Conservation (phyloP, 2,329 filamentous ascomycete species). For the Pseudovirgaria hyperparasitica region DNA sequence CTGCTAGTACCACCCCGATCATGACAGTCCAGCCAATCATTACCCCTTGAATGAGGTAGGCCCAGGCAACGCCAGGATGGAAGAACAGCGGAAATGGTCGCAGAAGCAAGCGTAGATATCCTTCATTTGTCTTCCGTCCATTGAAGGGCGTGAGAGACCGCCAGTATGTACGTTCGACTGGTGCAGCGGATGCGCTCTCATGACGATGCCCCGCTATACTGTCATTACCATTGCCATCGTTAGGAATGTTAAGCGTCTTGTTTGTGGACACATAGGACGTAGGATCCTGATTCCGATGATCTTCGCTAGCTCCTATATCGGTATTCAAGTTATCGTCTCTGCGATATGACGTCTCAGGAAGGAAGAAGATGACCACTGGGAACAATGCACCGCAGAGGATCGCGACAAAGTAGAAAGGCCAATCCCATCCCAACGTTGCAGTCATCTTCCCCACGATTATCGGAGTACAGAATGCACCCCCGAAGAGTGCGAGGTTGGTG, state of each 20-base stretch:
- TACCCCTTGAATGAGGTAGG: constrained; percentile 68
- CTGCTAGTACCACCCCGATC: constrained; percentile 65
- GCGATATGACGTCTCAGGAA: constrained; percentile 72
- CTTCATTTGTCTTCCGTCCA: constrained; percentile 68
- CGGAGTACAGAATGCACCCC: constrained; percentile 64
- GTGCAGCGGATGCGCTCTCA: constrained; percentile 6
- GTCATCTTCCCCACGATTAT: constrained; percentile 87
- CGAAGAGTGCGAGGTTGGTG: constrained; percentile 56
- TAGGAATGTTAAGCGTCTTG: too few species aligned
- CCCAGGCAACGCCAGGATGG: constrained; percentile 79
- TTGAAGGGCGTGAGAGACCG: constrained; percentile 59
- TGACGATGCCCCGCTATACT: constrained; percentile 1
- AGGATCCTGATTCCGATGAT: background rate
- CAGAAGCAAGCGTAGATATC: constrained; percentile 50
- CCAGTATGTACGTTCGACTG: constrained; percentile 43
- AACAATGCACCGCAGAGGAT: constrained; percentile 67
- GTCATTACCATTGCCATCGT: constrained; percentile 1
- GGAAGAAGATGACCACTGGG: constrained; percentile 61
- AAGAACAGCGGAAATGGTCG: constrained; percentile 72
- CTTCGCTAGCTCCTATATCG: constrained; percentile 36
- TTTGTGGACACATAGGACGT: background rate
- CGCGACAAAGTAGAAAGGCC: constrained; percentile 79
- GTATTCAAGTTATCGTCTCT: constrained; percentile 57
- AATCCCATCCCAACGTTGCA: constrained; percentile 61
- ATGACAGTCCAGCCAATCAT: constrained; percentile 95